phyloP scores from a whole-genome alignment of 306 rosid genomes.

The Mimosa pudica region DNA sequence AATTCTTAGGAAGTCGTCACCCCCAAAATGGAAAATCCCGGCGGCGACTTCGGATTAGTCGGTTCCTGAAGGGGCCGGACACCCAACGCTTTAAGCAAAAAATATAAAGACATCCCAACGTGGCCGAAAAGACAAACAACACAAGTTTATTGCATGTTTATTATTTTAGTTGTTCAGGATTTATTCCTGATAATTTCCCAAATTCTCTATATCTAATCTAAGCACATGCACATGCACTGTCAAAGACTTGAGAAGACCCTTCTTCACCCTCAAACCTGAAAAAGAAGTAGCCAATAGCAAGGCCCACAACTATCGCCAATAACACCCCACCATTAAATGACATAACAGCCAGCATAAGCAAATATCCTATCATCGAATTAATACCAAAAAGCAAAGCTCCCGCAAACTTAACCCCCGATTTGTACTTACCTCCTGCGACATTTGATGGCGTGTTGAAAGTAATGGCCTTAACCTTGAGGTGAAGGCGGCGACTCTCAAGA shows the following conservation, averaged over 20 bases:
- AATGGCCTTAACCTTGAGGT: slow-evolving; percentile 44
- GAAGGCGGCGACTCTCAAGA: slow-evolving; percentile 71
- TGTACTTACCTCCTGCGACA: slow-evolving; percentile 32
- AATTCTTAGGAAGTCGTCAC: too few relatives aligned
- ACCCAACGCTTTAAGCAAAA: too few relatives aligned
- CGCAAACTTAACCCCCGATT: slow-evolving; percentile 42
- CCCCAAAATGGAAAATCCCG: too few relatives aligned
- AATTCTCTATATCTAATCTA: slow-evolving; percentile 14
- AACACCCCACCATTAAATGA: slow-evolving; percentile 92
- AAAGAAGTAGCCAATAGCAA: slow-evolving; percentile 64
- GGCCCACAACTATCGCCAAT: slow-evolving; percentile 72
- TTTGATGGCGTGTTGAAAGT: slow-evolving; percentile 32
- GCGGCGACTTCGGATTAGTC: too few relatives aligned
- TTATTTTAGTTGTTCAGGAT: too few relatives aligned
- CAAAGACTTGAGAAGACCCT: slow-evolving; percentile 41
- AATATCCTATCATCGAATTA: slow-evolving; percentile 82
- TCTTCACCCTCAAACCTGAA: slow-evolving; percentile 70
- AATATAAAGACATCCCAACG: too few relatives aligned
- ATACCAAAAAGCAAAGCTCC: slow-evolving; percentile 69
- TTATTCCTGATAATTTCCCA: too few relatives aligned
- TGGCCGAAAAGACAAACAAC: too few relatives aligned
- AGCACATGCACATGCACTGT: slow-evolving; percentile 87
- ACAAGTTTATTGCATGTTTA: too few relatives aligned
- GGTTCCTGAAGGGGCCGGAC: too few relatives aligned
- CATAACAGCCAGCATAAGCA: slow-evolving; percentile 88